Percentiles rank a stretch among this genome's conserved stretches.
Evolutionary conservation across 345 rosid species (phyloP).

Genomic region (Dipteronia sinensis): DNA sequence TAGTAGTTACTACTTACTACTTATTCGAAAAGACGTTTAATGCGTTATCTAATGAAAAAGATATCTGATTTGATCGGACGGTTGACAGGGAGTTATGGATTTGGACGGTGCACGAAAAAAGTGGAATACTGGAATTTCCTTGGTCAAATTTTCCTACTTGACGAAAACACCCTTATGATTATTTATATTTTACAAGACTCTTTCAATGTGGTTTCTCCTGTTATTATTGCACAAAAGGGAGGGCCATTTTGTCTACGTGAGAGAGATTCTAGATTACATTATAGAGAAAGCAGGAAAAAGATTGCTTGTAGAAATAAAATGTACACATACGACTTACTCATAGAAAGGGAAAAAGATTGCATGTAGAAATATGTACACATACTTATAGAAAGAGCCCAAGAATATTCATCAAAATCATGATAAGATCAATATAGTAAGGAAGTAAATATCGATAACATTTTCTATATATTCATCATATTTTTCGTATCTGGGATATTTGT

Average conservation of each 20-base stretch:
- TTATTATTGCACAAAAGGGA: not conserved
- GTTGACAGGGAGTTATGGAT: slow-evolving; percentile 7
- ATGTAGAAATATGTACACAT: not conserved
- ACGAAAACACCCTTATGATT: not conserved
- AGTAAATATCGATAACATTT: no score
- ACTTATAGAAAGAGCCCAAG: not conserved
- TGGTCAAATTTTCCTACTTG: not conserved
- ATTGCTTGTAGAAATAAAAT: no score
- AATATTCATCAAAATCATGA: not conserved
- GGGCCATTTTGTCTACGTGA: not conserved
- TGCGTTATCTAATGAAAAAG: no score
- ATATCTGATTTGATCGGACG: slow-evolving; percentile 2
- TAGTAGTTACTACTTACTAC: no score
- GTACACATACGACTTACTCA: not conserved
- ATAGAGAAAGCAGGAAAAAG: not conserved
- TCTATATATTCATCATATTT: no score
- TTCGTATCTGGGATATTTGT: no score
- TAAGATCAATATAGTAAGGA: no score
- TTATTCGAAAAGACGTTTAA: no score
- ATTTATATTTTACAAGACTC: not conserved
- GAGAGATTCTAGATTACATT: not conserved
- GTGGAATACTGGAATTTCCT: not conserved
- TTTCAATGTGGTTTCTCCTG: no score
- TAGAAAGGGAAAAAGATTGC: not conserved
- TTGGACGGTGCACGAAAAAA: slow-evolving; percentile 23